Base-by-base conservation (phyloP, 1,139 yeast species). In the Blastobotrys proliferans region DNA sequence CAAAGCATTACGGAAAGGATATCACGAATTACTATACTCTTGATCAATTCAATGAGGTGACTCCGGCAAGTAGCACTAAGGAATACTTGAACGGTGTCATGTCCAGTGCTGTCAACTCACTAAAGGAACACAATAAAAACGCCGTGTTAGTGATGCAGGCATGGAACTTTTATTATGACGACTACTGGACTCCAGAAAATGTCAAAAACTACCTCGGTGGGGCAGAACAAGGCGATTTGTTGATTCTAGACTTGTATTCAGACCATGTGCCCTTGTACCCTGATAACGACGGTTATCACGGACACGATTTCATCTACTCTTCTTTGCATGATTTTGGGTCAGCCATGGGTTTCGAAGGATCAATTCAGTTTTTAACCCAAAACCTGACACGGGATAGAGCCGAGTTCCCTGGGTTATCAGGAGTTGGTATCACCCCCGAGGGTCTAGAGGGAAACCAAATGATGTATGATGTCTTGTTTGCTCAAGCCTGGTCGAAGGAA, bases 91-190 rank as follows among this genome's bases (percentile, higher is more conserved):
- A 39, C 35, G 38, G 38, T 20, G 45, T 47, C 14, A 47, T 51
- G 19, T 27, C 26, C 3, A 40, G 45, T 6, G 48, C 53, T 1
- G 40, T 50, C 29, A 34, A 36, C 6, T 35, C 51, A 1, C 38
- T 50, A 26, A 42, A 39, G 24, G 32, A 17, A 11, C 47, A 43
- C 17, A 45, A 47, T 29, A 45, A 47, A 6, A 28, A 46, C 20
- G 53, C 51, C 5, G 42, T 50, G 14, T 44, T 51, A 51, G 52
- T 50, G 30, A 45, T 47, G 45, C 53, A 50, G 27, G 53, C 52
- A 11, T 50, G 53, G 53, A 44, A 49, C n/a, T 50, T 50, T 37
- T 49, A 29, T 38, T 34, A 46, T 27, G 45, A 40, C 21, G 33
- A 28, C 4, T 50, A 45, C 38, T 50, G 53, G 53, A 35, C 43